Evolutionary conservation across 2,329 filamentous ascomycete genomes (phyloP).

Genomic region (Paracorniculantispora psalliotae): DNA sequence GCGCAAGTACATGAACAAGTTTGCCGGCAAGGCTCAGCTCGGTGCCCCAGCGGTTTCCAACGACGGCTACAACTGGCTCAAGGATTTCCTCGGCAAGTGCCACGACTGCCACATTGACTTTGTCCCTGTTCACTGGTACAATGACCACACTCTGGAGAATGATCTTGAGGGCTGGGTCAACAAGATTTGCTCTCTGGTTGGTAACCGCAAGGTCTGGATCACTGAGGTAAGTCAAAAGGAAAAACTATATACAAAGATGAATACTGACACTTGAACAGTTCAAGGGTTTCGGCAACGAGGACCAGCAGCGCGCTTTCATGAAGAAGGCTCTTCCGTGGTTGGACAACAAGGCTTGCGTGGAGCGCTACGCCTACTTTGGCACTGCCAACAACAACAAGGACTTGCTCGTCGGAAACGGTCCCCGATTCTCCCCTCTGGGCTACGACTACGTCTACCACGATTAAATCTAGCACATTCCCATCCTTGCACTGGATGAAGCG

Average conservation of each 20-base stretch:
- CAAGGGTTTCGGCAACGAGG: constrained; percentile 31
- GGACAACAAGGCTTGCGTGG: constrained; percentile 33
- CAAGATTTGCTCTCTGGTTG: constrained; percentile 30
- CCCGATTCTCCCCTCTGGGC: background rate
- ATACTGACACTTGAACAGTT: constrained; percentile 5
- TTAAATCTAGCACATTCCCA: background rate
- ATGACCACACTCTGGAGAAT: constrained; percentile 27
- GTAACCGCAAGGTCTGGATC: constrained; percentile 37
- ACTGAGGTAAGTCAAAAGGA: constrained; percentile 35
- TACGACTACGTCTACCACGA: background rate
- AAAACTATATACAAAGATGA: background rate
- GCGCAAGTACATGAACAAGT: constrained; percentile 39
- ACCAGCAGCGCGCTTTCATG: constrained; percentile 35
- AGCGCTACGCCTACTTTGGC: constrained; percentile 35
- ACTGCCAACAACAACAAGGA: constrained; percentile 18
- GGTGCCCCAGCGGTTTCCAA: constrained; percentile 46
- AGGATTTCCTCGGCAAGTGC: constrained; percentile 37
- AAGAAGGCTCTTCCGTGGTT: constrained; percentile 38
- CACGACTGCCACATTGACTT: constrained; percentile 39
- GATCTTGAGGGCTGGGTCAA: constrained; percentile 40
- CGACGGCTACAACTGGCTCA: constrained; percentile 37
- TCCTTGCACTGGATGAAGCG: too few relatives aligned
- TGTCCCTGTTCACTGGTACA: constrained; percentile 44
- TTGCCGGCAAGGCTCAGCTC: constrained; percentile 37
- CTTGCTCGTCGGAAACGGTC: constrained; percentile 14